Evolutionary conservation across 208 protist genomes (phyloP).

Genomic region (Leishmania aethiopica): DNA sequence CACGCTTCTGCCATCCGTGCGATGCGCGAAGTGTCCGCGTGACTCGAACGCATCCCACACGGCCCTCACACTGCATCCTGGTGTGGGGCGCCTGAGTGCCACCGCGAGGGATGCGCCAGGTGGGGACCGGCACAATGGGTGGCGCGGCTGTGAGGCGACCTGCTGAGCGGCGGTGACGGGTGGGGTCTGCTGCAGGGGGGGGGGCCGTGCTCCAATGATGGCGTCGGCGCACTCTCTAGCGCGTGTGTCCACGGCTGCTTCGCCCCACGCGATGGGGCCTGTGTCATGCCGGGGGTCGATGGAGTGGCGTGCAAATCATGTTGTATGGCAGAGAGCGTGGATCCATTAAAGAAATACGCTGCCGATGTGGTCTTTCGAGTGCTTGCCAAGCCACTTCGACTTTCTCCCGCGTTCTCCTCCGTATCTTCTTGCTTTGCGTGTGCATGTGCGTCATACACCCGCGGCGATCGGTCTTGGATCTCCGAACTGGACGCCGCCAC

Average conservation of each 20-base stretch:
- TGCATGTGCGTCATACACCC: background rate
- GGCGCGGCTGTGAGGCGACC: background rate
- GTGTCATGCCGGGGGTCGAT: background rate
- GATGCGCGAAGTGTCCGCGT: background rate
- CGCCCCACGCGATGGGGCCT: background rate
- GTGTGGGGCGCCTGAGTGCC: background rate
- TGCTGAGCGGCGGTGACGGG: background rate
- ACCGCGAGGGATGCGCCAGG: background rate
- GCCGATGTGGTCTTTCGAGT: background rate
- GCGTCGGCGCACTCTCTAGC: background rate
- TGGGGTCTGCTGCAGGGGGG: background rate
- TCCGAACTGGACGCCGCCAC: background rate
- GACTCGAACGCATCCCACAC: background rate
- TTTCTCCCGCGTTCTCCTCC: background rate
- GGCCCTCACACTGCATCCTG: background rate
- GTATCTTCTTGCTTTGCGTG: background rate
- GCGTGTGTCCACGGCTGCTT: background rate
- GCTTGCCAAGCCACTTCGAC: background rate
- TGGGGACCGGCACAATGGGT: background rate
- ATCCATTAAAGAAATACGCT: too few relatives aligned
- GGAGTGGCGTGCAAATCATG: background rate
- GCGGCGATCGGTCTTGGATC: background rate
- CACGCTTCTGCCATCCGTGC: background rate
- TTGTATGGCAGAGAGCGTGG: background rate
- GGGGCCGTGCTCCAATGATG: background rate